phyloP scores from a whole-genome alignment of 257 asterid genomes.

The Solanum gandarillasii region DNA sequence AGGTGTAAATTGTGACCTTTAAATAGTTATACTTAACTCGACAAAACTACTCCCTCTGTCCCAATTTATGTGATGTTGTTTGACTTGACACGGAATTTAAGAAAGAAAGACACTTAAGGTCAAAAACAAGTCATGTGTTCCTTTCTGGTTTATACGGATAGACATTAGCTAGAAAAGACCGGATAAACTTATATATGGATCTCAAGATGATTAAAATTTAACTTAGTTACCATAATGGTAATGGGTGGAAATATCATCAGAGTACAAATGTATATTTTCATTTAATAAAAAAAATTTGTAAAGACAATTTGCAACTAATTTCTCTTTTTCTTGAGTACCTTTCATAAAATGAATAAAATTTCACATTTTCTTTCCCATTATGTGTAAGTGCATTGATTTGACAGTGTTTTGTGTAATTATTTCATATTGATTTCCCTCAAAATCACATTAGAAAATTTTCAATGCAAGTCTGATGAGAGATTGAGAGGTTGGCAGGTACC shows the following conservation, averaged over 20 bases:
- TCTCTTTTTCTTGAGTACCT: background rate
- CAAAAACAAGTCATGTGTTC: background rate
- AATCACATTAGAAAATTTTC: background rate
- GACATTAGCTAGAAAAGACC: background rate
- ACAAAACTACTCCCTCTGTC: background rate
- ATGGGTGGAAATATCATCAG: background rate
- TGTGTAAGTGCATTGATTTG: background rate
- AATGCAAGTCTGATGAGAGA: background rate
- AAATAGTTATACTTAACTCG: background rate
- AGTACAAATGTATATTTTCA: background rate
- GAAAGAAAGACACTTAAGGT: background rate
- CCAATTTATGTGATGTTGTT: background rate
- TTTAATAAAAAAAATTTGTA: too few relatives aligned
- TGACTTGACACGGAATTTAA: background rate
- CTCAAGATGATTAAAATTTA: background rate
- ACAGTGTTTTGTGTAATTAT: too few relatives aligned
- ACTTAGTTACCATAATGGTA: background rate
- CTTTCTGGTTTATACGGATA: background rate
- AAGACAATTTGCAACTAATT: background rate
- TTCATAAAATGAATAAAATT: background rate
- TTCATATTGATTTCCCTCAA: background rate
- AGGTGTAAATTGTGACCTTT: background rate
- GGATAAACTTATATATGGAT: background rate
- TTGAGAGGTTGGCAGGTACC: too few relatives aligned
- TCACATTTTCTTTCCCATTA: background rate